These are phyloP conservation scores for Sarcodon sp. DNA, from an alignment of 768 basidiomycete species.

Conservation along the genomic window DNA sequence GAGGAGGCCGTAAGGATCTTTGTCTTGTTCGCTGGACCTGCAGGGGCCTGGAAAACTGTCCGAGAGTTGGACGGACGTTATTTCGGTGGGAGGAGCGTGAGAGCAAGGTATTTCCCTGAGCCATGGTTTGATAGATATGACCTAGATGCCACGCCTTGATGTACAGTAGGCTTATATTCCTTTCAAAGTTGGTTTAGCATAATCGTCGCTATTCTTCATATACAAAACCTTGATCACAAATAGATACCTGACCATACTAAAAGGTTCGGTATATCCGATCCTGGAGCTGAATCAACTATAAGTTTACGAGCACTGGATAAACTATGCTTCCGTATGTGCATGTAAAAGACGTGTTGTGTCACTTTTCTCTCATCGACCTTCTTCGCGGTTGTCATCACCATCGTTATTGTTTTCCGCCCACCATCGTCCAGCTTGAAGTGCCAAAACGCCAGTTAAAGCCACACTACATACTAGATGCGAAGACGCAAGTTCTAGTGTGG, in stretches of 20 bases:
- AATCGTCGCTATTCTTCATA: no score
- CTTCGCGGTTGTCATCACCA: slow-evolving; percentile 27
- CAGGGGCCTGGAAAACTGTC: slow-evolving; percentile 92
- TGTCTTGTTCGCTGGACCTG: slow-evolving; percentile 82
- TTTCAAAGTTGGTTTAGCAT: no score
- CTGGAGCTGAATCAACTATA: no score
- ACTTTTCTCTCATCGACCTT: no score
- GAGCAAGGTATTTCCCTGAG: slow-evolving; percentile 76
- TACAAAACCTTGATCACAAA: no score
- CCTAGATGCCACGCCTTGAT: slow-evolving; percentile 31
- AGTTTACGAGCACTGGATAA: no score
- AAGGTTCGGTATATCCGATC: no score
- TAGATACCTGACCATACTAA: no score
- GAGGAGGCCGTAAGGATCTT: slow-evolving; percentile 90
- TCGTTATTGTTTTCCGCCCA: slow-evolving; percentile 72
- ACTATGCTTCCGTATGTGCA: no score
- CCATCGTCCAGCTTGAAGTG: slow-evolving; percentile 72
- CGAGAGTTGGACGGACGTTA: slow-evolving; percentile 87
- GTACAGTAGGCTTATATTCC: no score
- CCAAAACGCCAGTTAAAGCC: slow-evolving; percentile 75
- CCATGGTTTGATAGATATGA: slow-evolving; percentile 31
- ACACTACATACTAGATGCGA: slow-evolving; percentile 81
- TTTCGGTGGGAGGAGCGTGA: slow-evolving; percentile 78
- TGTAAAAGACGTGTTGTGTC: no score
- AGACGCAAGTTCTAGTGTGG: slow-evolving; percentile 71